Base-by-base conservation (phyloP, 2,329 filamentous ascomycete genomes). In the Sarocladiaceae sp. region DNA sequence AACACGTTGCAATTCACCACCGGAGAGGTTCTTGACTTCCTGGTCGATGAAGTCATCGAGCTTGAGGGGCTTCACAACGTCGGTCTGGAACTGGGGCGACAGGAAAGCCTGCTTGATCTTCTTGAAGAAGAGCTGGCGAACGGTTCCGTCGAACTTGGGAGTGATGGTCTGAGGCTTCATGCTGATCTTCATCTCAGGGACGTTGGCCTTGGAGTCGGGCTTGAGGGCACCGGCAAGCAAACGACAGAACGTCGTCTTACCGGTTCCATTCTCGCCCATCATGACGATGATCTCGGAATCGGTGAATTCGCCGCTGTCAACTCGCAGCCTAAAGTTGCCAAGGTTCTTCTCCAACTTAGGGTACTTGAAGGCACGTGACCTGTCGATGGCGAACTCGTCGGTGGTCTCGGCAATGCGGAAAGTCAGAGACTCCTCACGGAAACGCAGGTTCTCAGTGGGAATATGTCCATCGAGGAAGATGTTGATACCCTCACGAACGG, bases 101-200 rank as follows among this genome's bases (percentile, higher is more conserved):
- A 98, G 67, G 80, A 98, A 98, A 29, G 91, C 83, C 50, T 89
- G 83, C 78, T 95, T 95, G 70, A 98, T 98, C 74, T 93, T 91
- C 83, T 98, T 98, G 82, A 97, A 95, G 77, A 98, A 97, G 42
- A 98, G 78, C 67, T 96, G 89, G 51, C 93, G 88, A 47, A 98
- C 93, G 31, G 91, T 98, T 51, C 94, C 93, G 53, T 90, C 84
- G 63, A 95, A 98, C 69, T 96, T 98, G 61, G 93, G 93, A 2
- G 90, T 98, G 60, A 98, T 98, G 59, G 94, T 98, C 73, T 98
- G 93, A 16, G 94, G 94, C 78, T 98, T 98, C 89, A 97, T 94
- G 73, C 84, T 90, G 64, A 98, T 95, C 72, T 86, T 89, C 90
- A 98, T 95, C 55, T 87, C 81, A 13, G 93, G 93, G 13, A 98